Evolutionary conservation across 176 grass and related monocot species (phyloP).

Genomic region (Avena eriantha): DNA sequence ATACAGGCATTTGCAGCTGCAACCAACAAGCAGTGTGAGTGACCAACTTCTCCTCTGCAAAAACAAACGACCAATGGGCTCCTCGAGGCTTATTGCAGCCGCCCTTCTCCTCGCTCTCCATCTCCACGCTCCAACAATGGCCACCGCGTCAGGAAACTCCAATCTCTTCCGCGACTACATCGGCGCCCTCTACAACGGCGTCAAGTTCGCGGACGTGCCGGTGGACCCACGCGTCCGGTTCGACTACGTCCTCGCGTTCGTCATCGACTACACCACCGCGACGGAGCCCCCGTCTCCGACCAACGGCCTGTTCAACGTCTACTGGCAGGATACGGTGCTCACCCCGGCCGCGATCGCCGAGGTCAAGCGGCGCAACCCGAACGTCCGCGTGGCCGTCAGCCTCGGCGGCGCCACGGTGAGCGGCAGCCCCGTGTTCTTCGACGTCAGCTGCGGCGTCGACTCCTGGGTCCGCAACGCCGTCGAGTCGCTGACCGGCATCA

Average conservation of each 20-base stretch:
- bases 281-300: conserved; percentile 58
- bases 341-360: conserved; percentile 50
- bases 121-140: not conserved
- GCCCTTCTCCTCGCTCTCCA: conserved; percentile 35
- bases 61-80: conserved; percentile 42
- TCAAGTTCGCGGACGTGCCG: conserved; percentile 83
- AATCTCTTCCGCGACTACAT: conserved; percentile 86
- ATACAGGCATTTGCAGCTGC: not conserved
- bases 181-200: conserved; percentile 63
- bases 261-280: conserved; percentile 69
- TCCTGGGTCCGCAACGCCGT: conserved; percentile 76
- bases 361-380: conserved; percentile 62
- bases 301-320: conserved; percentile 71
- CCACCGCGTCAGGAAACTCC: conserved; percentile 51
- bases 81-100: conserved; percentile 42
- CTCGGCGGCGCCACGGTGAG: conserved; percentile 67
- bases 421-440: conserved; percentile 53
- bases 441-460: conserved; percentile 52
- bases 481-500: conserved; percentile 57
- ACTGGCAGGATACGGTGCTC: conserved; percentile 70
- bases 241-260: conserved; percentile 76
- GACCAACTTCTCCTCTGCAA: not conserved
- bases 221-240: conserved; percentile 55
- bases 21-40: not conserved
- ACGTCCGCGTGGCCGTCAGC: conserved; percentile 76